Percentiles rank a stretch among this genome's conserved stretches.
phyloP scores from a whole-genome alignment of 148 eudicot species.

The Polygonum aviculare region DNA sequence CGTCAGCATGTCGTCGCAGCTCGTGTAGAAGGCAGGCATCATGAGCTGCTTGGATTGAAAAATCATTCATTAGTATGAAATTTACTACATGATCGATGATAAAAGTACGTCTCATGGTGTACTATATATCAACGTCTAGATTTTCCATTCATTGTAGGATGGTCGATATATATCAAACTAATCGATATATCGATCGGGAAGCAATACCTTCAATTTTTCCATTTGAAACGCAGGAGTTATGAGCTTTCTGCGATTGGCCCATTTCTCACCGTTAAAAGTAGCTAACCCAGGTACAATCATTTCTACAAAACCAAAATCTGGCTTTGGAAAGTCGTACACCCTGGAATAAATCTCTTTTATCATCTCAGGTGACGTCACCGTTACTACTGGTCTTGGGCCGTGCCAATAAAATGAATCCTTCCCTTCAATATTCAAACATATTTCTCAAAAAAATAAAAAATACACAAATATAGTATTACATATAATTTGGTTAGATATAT shows the following conservation, averaged over 20 bases:
- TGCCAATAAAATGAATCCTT: not conserved
- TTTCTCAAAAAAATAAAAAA: too few relatives aligned
- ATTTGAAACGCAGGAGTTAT: not conserved
- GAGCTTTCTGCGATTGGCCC: not conserved
- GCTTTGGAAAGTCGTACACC: not conserved
- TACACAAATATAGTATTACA: not conserved
- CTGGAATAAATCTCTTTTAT: not conserved
- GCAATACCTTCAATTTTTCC: not conserved
- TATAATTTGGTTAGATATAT: too few relatives aligned
- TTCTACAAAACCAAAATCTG: not conserved
- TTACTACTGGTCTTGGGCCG: not conserved
- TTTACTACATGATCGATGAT: not conserved
- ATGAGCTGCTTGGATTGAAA: not conserved
- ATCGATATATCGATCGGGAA: not conserved
- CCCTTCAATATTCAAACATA: not conserved
- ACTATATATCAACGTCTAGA: too few relatives aligned
- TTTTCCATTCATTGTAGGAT: too few relatives aligned
- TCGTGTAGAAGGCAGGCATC: not conserved
- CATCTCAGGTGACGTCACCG: not conserved
- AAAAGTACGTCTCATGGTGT: too few relatives aligned
- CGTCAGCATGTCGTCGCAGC: not conserved
- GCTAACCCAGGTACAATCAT: not conserved
- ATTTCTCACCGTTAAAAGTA: not conserved
- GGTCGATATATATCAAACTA: too few relatives aligned
- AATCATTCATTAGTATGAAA: not conserved